Percentiles rank a stretch among this genome's conserved stretches.
phyloP scores from a whole-genome alignment of 202 grass and related monocot species.

The Elaeis oleifera region DNA sequence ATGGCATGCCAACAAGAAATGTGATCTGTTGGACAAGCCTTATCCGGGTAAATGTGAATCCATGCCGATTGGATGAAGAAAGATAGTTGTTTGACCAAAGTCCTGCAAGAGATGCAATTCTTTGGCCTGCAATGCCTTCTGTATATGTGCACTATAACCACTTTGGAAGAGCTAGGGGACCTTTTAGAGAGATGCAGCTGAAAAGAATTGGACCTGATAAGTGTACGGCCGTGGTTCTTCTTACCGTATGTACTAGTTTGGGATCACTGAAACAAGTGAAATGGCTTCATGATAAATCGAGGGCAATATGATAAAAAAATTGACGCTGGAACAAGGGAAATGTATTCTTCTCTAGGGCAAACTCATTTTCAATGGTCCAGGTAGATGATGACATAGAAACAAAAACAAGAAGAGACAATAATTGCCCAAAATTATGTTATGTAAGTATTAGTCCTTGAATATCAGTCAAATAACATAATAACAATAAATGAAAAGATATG shows the following conservation, averaged over 20 bases:
- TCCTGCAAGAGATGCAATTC: constrained; percentile 44
- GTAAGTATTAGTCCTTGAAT: too few relatives aligned
- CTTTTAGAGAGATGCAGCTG: constrained; percentile 56
- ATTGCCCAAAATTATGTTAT: too few relatives aligned
- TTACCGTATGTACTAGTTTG: constrained; percentile 46
- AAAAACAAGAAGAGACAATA: too few relatives aligned
- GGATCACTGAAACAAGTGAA: constrained; percentile 37
- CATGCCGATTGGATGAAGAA: constrained; percentile 38
- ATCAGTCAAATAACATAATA: too few relatives aligned
- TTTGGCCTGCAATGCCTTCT: constrained; percentile 62
- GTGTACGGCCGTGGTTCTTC: constrained; percentile 47
- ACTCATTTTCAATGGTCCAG: too few relatives aligned
- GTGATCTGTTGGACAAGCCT: constrained; percentile 53
- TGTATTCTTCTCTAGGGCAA: too few relatives aligned
- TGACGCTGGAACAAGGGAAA: not conserved
- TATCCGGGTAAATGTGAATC: constrained; percentile 30
- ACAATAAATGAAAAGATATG: too few relatives aligned
- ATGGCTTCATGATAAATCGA: constrained; percentile 18
- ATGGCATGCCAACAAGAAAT: constrained; percentile 39
- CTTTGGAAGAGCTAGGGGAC: constrained; percentile 37
- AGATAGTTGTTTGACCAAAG: constrained; percentile 41
- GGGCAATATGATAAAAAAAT: constrained; percentile 1
- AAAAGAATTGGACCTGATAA: constrained; percentile 44
- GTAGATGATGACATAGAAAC: too few relatives aligned
- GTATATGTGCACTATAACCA: constrained; percentile 38